Evolutionary conservation across 1,284 basidiomycete genomes (phyloP).

Genomic region (Ganoderma multipileum): DNA sequence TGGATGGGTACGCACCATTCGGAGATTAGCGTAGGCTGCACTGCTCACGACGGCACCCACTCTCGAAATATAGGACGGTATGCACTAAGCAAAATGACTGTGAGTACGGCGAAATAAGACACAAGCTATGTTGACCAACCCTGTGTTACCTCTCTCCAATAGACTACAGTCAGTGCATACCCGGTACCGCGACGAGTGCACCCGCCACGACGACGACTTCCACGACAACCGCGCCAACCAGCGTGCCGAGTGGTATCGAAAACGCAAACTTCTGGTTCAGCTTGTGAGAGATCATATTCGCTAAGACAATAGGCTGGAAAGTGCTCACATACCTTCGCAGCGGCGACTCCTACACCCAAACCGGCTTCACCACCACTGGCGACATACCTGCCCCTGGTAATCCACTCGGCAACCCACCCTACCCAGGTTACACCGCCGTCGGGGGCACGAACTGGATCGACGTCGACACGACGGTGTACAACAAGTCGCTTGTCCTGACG

Average conservation of each 20-base stretch:
- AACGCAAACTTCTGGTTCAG: slow-evolving; percentile 56
- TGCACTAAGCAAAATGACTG: slow-evolving; percentile 49
- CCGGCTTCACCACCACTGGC: slow-evolving; percentile 52
- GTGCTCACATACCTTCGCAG: slow-evolving; percentile 37
- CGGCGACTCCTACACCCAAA: slow-evolving; percentile 67
- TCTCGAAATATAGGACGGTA: slow-evolving; percentile 33
- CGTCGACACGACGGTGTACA: slow-evolving; percentile 54
- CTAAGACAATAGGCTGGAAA: neutral
- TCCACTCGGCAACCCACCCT: slow-evolving; percentile 64
- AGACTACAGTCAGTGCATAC: slow-evolving; percentile 57
- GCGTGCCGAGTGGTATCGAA: slow-evolving; percentile 30
- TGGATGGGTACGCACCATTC: slow-evolving; percentile 44
- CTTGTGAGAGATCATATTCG: slow-evolving; percentile 44
- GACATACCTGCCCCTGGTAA: slow-evolving; percentile 53
- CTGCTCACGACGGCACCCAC: slow-evolving; percentile 1
- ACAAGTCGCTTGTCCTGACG: slow-evolving; percentile 58
- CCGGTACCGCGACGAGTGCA: slow-evolving; percentile 32
- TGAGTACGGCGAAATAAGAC: slow-evolving; percentile 31
- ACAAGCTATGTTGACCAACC: slow-evolving; percentile 18
- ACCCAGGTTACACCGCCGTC: slow-evolving; percentile 59
- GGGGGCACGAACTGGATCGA: slow-evolving; percentile 67
- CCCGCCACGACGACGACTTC: slow-evolving; percentile 37
- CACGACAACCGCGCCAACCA: slow-evolving; percentile 32
- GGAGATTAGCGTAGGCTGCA: slow-evolving; percentile 9
- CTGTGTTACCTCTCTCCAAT: slow-evolving; percentile 14